Evolutionary conservation across 768 basidiomycete species (phyloP).

Genomic region (Gloeophyllum trabeum): DNA sequence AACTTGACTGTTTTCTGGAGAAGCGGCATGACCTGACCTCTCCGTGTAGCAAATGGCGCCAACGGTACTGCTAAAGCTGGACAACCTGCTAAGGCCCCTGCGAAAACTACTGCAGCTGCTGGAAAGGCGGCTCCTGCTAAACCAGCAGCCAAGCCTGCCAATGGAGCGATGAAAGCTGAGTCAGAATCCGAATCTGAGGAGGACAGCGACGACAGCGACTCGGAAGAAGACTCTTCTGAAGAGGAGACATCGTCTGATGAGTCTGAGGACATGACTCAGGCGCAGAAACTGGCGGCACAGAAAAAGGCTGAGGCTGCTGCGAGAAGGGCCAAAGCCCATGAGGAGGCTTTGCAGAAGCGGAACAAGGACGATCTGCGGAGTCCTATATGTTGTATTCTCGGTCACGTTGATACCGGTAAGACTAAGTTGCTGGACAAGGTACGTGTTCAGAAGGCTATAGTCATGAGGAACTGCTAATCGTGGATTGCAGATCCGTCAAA

Average conservation of each 20-base stretch:
- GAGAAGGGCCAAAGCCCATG: constrained; percentile 66
- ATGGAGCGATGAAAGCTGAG: constrained; percentile 12
- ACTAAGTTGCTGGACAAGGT: constrained; percentile 97
- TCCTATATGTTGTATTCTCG: constrained; percentile 97
- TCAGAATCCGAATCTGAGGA: constrained; percentile 23
- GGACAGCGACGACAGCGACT: constrained; percentile 30
- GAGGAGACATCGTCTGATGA: constrained; percentile 32
- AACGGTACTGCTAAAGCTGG: constrained; percentile 2
- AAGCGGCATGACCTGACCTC: no score
- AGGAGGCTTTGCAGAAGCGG: constrained; percentile 76
- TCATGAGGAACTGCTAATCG: neutral
- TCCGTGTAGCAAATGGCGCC: neutral
- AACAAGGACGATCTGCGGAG: constrained; percentile 86
- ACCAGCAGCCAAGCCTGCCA: constrained; percentile 12
- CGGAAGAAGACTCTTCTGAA: constrained; percentile 15
- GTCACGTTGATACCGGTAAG: constrained; percentile 99
- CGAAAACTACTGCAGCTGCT: constrained; percentile 12
- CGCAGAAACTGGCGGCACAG: constrained; percentile 58
- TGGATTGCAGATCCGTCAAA: constrained; percentile 82
- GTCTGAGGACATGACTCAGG: constrained; percentile 52
- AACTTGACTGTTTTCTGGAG: neutral
- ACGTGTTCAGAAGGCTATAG: constrained; percentile 9
- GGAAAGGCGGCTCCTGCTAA: constrained; percentile 17
- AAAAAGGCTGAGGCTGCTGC: constrained; percentile 80
- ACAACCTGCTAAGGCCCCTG: constrained; percentile 4